A percentile compares a stretch with the other conserved stretches of the same genome.
These are phyloP conservation scores for Psilocybe azurescens DNA, from an alignment of 768 basidiomycete species.

Conservation along the genomic window DNA sequence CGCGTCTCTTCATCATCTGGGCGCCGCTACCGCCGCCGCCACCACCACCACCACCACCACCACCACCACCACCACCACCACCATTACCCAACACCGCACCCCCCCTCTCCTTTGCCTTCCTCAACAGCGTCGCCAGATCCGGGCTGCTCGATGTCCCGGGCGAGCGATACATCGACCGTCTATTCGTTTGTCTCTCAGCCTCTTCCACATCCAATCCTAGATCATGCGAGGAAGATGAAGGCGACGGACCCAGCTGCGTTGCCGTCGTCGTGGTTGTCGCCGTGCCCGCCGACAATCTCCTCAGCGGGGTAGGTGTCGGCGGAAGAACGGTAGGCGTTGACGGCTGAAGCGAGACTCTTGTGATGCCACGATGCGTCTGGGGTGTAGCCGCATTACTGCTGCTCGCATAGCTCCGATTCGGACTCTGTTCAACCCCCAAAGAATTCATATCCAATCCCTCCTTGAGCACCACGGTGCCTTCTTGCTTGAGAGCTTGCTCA, in stretches of 20 bases:
- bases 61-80: slow-evolving; percentile 17
- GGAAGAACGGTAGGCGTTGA: slow-evolving; percentile 68
- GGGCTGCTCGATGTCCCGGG: slow-evolving; percentile 91
- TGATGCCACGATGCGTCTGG: slow-evolving; percentile 18
- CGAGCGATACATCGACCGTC: slow-evolving; percentile 86
- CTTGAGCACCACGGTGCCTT: slow-evolving; percentile 70
- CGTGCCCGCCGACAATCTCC: too few species aligned
- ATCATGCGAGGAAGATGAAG: slow-evolving; percentile 62
- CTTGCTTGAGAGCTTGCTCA: slow-evolving; percentile 71
- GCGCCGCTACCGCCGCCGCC: slow-evolving; percentile 6
- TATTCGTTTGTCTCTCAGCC: slow-evolving; percentile 71
- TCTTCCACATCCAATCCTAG: slow-evolving; percentile 71
- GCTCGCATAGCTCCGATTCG: slow-evolving; percentile 46
- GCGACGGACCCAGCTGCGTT: slow-evolving; percentile 35
- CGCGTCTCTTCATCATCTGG: slow-evolving; percentile 24
- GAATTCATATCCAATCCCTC: slow-evolving; percentile 75
- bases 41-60: neutral
- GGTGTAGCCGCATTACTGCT: slow-evolving; percentile 13
- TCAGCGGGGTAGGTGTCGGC: slow-evolving; percentile 62
- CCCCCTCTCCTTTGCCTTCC: slow-evolving; percentile 80
- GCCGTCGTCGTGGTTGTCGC: neutral
- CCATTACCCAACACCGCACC: slow-evolving; percentile 37
- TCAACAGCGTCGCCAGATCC: slow-evolving; percentile 85
- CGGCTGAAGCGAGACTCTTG: slow-evolving; percentile 44
- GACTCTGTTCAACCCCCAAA: slow-evolving; percentile 61